A percentile compares a stretch with the other conserved stretches of the same genome.
Evolutionary conservation across 2,329 filamentous ascomycete genomes (phyloP).

Genomic region (Rhexocercosporidium sp.): DNA sequence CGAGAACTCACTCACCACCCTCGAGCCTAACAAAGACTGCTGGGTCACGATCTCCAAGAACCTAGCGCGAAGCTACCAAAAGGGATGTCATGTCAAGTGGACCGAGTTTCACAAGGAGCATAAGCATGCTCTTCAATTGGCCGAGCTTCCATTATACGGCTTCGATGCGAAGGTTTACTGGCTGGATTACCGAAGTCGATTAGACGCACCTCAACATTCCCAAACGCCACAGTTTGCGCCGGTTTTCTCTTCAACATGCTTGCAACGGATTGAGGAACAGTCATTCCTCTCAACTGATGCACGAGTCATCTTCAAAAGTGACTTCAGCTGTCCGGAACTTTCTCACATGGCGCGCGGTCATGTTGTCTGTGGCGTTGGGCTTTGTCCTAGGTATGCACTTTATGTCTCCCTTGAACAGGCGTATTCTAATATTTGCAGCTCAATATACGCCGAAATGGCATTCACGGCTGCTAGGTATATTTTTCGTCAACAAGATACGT

Average conservation of each 20-base stretch:
- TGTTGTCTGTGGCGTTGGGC: constrained; percentile 21
- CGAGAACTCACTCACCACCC: constrained; percentile 60
- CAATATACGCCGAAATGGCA: constrained; percentile 1
- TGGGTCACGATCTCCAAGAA: constrained; percentile 67
- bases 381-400: constrained; percentile 17
- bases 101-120: constrained; percentile 71
- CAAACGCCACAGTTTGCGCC: constrained; percentile 43
- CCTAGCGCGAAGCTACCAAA: constrained; percentile 62
- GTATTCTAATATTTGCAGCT: neutral
- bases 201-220: constrained; percentile 63
- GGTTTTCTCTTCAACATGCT: neutral
- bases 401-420: neutral
- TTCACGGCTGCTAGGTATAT: constrained; percentile 1
- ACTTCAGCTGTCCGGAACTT: neutral
- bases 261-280: neutral
- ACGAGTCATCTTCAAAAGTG: neutral
- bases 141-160: constrained; percentile 67
- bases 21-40: constrained; percentile 65
- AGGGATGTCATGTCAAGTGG: constrained; percentile 70
- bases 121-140: constrained; percentile 59
- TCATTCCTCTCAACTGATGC: neutral
- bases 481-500: neutral
- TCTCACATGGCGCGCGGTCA: constrained; percentile 45
- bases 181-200: constrained; percentile 63
- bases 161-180: constrained; percentile 75